phyloP scores from a whole-genome alignment of 208 protist genomes.

The Acanthamoeba triangularis region DNA sequence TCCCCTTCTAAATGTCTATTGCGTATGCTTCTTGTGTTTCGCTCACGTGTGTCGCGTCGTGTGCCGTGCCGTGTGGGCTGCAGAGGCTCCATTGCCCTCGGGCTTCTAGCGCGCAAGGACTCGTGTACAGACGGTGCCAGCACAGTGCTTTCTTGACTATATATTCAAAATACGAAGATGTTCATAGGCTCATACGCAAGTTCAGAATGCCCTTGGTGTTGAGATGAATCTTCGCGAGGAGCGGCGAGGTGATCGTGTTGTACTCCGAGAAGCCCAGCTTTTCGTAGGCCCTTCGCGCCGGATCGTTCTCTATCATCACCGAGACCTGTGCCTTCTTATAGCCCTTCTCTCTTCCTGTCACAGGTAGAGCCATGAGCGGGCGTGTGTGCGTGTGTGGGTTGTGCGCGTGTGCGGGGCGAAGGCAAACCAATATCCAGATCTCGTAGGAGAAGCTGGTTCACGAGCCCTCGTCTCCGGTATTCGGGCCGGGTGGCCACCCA shows the following conservation, averaged over 20 bases:
- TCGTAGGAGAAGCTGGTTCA: slow-evolving; percentile 16
- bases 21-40: neutral
- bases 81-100: neutral
- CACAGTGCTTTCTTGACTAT: neutral
- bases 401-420: neutral
- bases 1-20: neutral
- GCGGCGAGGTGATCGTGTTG: slow-evolving; percentile 13
- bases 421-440: slow-evolving; percentile 24
- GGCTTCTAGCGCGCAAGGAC: too few relatives aligned
- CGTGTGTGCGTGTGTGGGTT: neutral
- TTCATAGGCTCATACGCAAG: slow-evolving; percentile 39
- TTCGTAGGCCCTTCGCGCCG: slow-evolving; percentile 16
- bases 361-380: neutral
- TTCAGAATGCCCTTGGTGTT: neutral
- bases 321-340: slow-evolving; percentile 29
- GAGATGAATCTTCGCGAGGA: neutral
- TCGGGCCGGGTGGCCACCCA: slow-evolving; percentile 52
- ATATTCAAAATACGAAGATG: too few relatives aligned
- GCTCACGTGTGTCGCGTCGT: neutral
- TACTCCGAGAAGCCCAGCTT: slow-evolving; percentile 48
- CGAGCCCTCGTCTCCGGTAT: slow-evolving; percentile 12
- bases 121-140: neutral
- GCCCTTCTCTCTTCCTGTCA: neutral
- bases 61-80: neutral
- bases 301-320: neutral